A percentile compares a stretch with the other conserved stretches of the same genome.
Evolutionary conservation across 805 yeast species (phyloP).

Genomic region (Yamadazyma olivae): DNA sequence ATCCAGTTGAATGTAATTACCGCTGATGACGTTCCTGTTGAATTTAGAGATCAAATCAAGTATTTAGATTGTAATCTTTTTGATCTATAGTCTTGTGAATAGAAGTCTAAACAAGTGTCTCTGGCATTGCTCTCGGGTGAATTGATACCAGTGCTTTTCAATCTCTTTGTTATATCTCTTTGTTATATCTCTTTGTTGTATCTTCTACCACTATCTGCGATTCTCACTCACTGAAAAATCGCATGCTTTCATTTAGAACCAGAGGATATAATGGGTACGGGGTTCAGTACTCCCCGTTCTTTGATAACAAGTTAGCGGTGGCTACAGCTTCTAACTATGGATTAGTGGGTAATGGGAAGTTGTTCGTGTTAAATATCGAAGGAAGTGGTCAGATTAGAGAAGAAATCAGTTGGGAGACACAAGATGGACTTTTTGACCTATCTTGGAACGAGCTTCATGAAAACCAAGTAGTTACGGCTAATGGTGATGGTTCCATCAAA

Average conservation of each 20-base stretch:
- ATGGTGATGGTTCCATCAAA: slow-evolving; percentile 88
- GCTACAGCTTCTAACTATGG: slow-evolving; percentile 93
- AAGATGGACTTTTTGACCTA: slow-evolving; percentile 85
- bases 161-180: neutral
- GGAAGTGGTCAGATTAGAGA: slow-evolving; percentile 59
- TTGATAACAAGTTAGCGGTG: slow-evolving; percentile 84
- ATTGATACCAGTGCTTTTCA: too few species aligned
- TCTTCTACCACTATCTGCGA: too few species aligned
- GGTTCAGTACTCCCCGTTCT: slow-evolving; percentile 87
- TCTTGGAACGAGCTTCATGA: slow-evolving; percentile 92
- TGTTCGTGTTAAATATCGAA: slow-evolving; percentile 66
- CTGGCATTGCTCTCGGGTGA: neutral
- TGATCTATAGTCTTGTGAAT: slow-evolving; percentile 4
- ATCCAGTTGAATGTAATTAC: slow-evolving; percentile 52
- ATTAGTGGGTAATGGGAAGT: slow-evolving; percentile 87
- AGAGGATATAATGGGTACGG: slow-evolving; percentile 83
- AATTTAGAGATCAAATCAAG: slow-evolving; percentile 29
- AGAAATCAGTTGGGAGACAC: slow-evolving; percentile 73
- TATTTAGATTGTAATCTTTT: slow-evolving; percentile 30
- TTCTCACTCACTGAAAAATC: too few species aligned
- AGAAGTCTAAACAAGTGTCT: neutral
- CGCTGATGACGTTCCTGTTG: slow-evolving; percentile 23
- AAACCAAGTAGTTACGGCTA: slow-evolving; percentile 76
- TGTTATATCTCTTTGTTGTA: neutral
- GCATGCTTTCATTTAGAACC: slow-evolving; percentile 74